Conservation (phyloP, 2,329 filamentous ascomycete species). For the Talaromyces sp. region DNA sequence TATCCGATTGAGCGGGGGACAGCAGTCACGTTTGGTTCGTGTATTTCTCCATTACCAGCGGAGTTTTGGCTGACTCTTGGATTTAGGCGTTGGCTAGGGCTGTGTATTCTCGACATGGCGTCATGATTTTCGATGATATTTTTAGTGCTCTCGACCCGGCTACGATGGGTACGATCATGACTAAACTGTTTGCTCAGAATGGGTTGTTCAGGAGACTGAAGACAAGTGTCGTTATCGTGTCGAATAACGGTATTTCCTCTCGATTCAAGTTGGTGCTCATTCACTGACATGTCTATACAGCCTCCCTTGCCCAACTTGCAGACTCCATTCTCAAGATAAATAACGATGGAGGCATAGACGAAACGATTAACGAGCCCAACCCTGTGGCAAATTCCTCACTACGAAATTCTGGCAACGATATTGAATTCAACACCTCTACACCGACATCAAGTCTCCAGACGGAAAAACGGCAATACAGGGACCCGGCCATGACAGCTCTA, state of each 20-base stretch:
- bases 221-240: neutral
- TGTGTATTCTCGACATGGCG: slow-evolving; percentile 41
- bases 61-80: neutral
- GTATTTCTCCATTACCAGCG: neutral
- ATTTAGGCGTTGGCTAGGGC: slow-evolving; percentile 41
- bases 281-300: neutral
- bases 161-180: slow-evolving; percentile 1
- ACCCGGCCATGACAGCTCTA: neutral
- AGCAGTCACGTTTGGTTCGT: slow-evolving; percentile 39
- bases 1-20: slow-evolving; percentile 51
- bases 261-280: neutral
- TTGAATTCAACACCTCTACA: neutral
- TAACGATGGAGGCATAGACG: neutral
- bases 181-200: neutral
- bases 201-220: neutral
- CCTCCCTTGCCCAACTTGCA: neutral
- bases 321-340: neutral
- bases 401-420: neutral
- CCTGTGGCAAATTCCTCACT: neutral
- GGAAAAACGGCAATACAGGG: neutral
- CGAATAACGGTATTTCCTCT: neutral
- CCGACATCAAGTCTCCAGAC: neutral
- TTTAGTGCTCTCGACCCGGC: slow-evolving; percentile 16
- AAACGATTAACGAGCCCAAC: neutral
- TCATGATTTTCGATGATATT: slow-evolving; percentile 16